These are phyloP conservation scores for Coniella vitis DNA, from an alignment of 2,329 filamentous ascomycete species.

Conservation along the genomic window DNA sequence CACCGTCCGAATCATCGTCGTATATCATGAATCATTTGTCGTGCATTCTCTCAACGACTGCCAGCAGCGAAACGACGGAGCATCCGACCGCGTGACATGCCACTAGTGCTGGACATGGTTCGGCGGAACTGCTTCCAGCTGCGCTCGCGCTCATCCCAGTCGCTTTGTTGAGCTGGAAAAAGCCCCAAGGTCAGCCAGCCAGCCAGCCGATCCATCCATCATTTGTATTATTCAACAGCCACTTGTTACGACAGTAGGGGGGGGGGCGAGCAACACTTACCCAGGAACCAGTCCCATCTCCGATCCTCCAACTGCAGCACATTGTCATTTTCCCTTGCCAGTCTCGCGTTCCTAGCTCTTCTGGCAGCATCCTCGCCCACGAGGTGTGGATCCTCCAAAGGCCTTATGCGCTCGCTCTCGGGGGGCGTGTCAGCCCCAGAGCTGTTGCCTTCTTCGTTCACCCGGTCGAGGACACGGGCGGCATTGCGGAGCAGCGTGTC, in stretches of 20 bases:
- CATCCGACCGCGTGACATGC: slow-evolving; percentile 10
- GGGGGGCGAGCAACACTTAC: slow-evolving; percentile 31
- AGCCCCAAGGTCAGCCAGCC: slow-evolving; percentile 15
- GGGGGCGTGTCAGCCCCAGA: slow-evolving; percentile 9
- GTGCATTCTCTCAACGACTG: background rate
- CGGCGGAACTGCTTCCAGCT: slow-evolving; percentile 32
- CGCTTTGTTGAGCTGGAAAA: slow-evolving; percentile 41
- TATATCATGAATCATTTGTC: no score
- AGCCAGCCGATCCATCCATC: background rate
- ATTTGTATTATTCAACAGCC: no score
- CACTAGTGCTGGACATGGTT: slow-evolving; percentile 7
- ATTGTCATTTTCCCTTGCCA: slow-evolving; percentile 50
- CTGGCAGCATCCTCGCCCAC: slow-evolving; percentile 60
- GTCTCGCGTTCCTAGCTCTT: slow-evolving; percentile 47
- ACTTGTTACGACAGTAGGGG: background rate
- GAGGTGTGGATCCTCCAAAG: slow-evolving; percentile 60
- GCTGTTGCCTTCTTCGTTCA: slow-evolving; percentile 26
- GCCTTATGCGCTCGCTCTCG: slow-evolving; percentile 30
- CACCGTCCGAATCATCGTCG: background rate
- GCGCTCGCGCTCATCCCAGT: slow-evolving; percentile 43
- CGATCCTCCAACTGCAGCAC: slow-evolving; percentile 50
- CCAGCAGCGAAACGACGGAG: slow-evolving; percentile 11
- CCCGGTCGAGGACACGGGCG: slow-evolving; percentile 26
- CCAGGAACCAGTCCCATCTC: slow-evolving; percentile 54
- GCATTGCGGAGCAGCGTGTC: slow-evolving; percentile 25